Base-by-base conservation (phyloP, 257 asterid species). In the Plantago major region DNA sequence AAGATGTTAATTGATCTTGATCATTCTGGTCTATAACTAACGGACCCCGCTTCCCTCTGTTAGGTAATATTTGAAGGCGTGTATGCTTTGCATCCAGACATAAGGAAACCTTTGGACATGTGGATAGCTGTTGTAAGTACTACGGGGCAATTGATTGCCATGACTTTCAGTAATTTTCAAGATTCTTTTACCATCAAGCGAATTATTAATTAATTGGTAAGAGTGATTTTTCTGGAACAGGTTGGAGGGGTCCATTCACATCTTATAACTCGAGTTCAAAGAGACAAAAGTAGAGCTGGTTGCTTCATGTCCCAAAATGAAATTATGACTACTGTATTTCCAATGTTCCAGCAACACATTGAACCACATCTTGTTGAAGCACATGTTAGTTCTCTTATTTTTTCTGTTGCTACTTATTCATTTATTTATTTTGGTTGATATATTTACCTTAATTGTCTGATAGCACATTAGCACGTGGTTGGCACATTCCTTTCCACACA, bases 281-380 rank as follows among this genome's bases (percentile, higher is more conserved):
- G 99, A 75, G 99, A 93, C 84, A 93, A 93, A 78, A 89, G 81
- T 69, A 84, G 82, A 80, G 89, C 82, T 64, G 94, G 97, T 61
- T 87, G 88, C 75, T 82, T 89, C 78, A 73, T 93, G 85, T 76
- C 97, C 71, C 95, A 93, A 69, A 82, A 89, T 74, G 99, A 89
- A 76, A 79, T 93, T 46, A 93, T 93, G 99, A 93, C 74, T 60
- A 82, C 94, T 6, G 99, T 93, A 56, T 93, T 93, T 76, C 99
- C 99, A 33, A 89, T 93, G 89, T 93, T 93, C 83, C 99, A 93
- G 81, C 94, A 85, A 76, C 93, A 93, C 74, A 93, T 93, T 48
- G 99, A 93, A 70, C 99, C 99, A n/a, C 99, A 93, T 79, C 99
- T 93, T 72, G 97, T 93, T 72, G 97, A 89, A 79, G 97, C 99